Evolutionary conservation across 2,329 filamentous ascomycete genomes (phyloP), one percentile per base, ranked within the genome.

Genomic region (Aspergillus fumigatus): DNA sequence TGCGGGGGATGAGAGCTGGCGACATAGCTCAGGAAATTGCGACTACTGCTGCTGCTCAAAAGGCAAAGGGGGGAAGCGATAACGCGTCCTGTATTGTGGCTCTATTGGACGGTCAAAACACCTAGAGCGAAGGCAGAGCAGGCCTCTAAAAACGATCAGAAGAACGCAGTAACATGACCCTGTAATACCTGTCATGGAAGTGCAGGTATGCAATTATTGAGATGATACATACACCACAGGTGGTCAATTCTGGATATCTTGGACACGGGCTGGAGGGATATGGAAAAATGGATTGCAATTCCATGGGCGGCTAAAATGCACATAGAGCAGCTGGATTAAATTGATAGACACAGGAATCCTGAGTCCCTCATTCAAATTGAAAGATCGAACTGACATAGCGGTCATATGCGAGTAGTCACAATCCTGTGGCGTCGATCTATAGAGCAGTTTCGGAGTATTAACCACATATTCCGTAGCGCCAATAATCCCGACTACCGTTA

Each of bases 11-110:
- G 49, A 54, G 64, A 48, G 70, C 70, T 19, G 59, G 60, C 27
- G 65, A 69, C 43, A 69, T 73, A 45, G 69, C 69, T 7, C 59
- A 65, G 41, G 64, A 66, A 11, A 60, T 73, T 29, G 65, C 61
- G 17, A 59, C 48, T 48, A 58, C 38, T 14, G 63, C 56, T 52
- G 62, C 21, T 26, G 21, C 43, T 21, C 11, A 19, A 17, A 47
- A 62, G 17, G 61, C 52, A 48, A 56, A 53, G 21, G 52, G 54
- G 9, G 55, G 58, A 5, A 67, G 70, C 53, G 71, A 73, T 52
- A 73, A 73, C 63, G 58, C 64, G 14, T 68, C 70, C 0, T 73
- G 68, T 59, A 66, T 73, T 54, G 61, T 73, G 29, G 64, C 56
- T 17, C 62, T 73, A 52, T 40, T 73, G 21, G 70, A 72, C 50